Percentiles rank a stretch among this genome's conserved stretches.
phyloP scores from a whole-genome alignment of 345 rosid genomes.

The Pelargonium nanum region DNA sequence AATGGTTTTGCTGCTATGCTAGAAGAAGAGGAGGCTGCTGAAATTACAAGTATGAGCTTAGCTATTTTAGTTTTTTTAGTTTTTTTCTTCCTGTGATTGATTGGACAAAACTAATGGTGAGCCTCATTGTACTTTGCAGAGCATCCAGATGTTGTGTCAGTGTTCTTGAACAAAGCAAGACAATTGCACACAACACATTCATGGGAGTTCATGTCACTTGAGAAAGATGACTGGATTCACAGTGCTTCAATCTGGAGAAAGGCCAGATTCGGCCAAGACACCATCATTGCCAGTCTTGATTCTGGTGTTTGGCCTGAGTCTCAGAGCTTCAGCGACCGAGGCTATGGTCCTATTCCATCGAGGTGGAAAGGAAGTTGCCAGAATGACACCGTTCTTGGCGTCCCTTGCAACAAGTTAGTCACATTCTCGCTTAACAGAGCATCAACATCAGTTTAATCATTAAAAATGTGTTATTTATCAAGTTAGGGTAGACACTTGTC shows the following conservation, averaged over 20 bases:
- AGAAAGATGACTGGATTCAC: slow-evolving; percentile 13
- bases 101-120: not conserved
- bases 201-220: slow-evolving; percentile 37
- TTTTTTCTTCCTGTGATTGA: not conserved
- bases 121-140: slow-evolving; percentile 13
- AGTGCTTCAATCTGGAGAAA: slow-evolving; percentile 19
- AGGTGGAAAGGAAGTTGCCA: slow-evolving; percentile 24
- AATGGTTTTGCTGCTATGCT: slow-evolving; percentile 51
- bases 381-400: not conserved
- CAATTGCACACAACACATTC: slow-evolving; percentile 33
- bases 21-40: slow-evolving; percentile 27
- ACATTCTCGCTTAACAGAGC: not conserved
- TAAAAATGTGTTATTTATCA: not conserved
- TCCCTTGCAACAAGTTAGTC: slow-evolving; percentile 13
- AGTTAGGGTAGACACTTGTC: not conserved
- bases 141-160: slow-evolving; percentile 30
- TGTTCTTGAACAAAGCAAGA: slow-evolving; percentile 20
- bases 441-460: not conserved
- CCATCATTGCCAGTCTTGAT: slow-evolving; percentile 38
- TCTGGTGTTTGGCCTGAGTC: slow-evolving; percentile 26
- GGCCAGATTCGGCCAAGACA: slow-evolving; percentile 31
- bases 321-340: slow-evolving; percentile 16
- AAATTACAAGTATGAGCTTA: slow-evolving; percentile 20
- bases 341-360: slow-evolving; percentile 8
- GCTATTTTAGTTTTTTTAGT: not conserved